Evolutionary conservation across 2,329 filamentous ascomycete genomes (phyloP).

Genomic region (Pseudogymnoascus sp.): DNA sequence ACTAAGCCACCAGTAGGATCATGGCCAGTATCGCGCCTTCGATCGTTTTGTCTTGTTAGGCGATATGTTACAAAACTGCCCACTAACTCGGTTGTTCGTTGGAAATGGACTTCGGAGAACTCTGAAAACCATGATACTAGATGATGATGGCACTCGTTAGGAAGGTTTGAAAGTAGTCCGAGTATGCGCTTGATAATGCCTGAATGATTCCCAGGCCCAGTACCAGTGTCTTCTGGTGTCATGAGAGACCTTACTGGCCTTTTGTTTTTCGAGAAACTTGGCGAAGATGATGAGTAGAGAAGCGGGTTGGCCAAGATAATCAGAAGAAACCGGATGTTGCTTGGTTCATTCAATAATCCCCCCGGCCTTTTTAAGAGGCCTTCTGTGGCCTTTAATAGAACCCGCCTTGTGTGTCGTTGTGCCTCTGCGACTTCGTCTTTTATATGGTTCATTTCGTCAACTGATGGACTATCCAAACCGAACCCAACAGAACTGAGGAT

Average conservation of each 20-base stretch:
- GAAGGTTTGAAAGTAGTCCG: constrained; percentile 69
- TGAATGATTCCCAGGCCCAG: constrained; percentile 58
- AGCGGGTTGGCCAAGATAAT: constrained; percentile 74
- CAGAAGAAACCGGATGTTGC: constrained; percentile 69
- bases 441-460: constrained; percentile 33
- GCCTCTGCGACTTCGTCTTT: constrained; percentile 50
- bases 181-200: constrained; percentile 79
- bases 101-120: constrained; percentile 60
- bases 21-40: constrained; percentile 50
- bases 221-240: background rate
- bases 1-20: constrained; percentile 62
- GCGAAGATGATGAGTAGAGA: constrained; percentile 42
- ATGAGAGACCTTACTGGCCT: background rate
- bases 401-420: constrained; percentile 60
- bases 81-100: constrained; percentile 67
- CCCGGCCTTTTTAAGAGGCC: constrained; percentile 73
- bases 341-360: constrained; percentile 56
- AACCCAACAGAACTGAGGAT: constrained; percentile 32
- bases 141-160: constrained; percentile 67
- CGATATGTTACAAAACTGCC: constrained; percentile 76
- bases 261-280: background rate
- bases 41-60: constrained; percentile 62
- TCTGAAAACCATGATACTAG: constrained; percentile 72
- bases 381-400: constrained; percentile 71
- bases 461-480: constrained; percentile 17